Base-by-base conservation (phyloP, 2,329 filamentous ascomycete species). In the Colletotrichum sp. region DNA sequence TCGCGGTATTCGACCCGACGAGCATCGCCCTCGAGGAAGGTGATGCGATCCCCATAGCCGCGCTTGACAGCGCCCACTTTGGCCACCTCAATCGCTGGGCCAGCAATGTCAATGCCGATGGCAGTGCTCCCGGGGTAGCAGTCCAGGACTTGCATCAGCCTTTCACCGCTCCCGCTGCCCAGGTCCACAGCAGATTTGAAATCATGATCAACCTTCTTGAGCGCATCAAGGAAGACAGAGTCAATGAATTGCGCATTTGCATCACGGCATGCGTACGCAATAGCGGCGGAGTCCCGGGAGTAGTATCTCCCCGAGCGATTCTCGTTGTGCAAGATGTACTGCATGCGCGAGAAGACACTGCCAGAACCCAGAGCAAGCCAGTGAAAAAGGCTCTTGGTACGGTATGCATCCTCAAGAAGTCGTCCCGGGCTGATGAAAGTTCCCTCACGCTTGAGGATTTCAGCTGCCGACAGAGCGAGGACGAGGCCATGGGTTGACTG, bases 51-150 rank as follows among this genome's bases (percentile, higher is more conserved):
- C 15, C 63, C 32, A n/a, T 66, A 66, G 24, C 36, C 63, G 36
- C 63, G 63, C 36, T 66, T 28, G 8, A 26, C 32, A 1, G n/a
- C 28, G 4, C 69, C 65, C 21, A 67, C 71, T 5, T 24, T 55
- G 26, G 78, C 78, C 12, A 77, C 36, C 52, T 78, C 34, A 49
- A 77, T 49, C 18, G 78, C 64, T 10, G 64, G 63, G 6, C 32
- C 55, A 13, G 77, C 78, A 24, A 79, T 66, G 32, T 79, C 78
- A 13, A 79, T 63, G 10, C 78, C 78, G 18, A 79, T 57, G 36
- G 32, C 78, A n/a, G 39, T 44, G 39, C 39, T 44, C 18, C 39
- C 9, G 24, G 73, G 76, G 66, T 60, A 75, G 13, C 78, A 71
- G 10, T 69, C 64, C 5, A 78, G 32, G 5, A 78, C 65, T 24